Conservation (phyloP, 176 grass and related monocot genomes). For the Dendrocalamus sinicus region DNA sequence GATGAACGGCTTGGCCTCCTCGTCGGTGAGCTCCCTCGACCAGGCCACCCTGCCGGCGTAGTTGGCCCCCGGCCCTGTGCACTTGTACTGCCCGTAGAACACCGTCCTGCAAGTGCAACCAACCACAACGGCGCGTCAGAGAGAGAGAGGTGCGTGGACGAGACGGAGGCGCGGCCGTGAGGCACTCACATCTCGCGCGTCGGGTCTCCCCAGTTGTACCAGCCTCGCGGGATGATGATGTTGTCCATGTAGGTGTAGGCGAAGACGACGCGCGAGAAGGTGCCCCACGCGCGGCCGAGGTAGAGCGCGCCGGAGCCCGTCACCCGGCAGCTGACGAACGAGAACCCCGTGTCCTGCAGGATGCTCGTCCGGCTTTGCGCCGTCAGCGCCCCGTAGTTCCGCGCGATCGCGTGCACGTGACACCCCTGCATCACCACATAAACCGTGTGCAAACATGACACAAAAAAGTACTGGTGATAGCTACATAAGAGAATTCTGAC, state of each 20-base stretch:
- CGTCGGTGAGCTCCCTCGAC: conserved; percentile 93
- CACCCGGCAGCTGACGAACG: conserved; percentile 87
- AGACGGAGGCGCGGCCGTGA: background rate
- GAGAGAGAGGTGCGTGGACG: background rate
- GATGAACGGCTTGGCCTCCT: conserved; percentile 90
- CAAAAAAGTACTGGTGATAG: too few species aligned
- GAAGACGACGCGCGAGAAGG: conserved; percentile 94
- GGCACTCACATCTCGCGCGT: conserved; percentile 69
- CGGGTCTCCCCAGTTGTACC: conserved; percentile 94
- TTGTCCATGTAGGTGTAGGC: conserved; percentile 98
- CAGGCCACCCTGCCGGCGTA: conserved; percentile 74
- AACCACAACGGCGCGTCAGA: background rate
- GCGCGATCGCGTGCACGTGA: conserved; percentile 83
- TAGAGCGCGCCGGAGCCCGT: conserved; percentile 89
- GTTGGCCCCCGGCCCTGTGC: conserved; percentile 73
- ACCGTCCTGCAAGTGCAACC: conserved; percentile 71
- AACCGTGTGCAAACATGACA: background rate
- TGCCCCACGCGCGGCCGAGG: conserved; percentile 85
- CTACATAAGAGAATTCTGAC: background rate
- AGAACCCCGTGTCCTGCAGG: conserved; percentile 91
- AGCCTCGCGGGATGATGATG: conserved; percentile 85
- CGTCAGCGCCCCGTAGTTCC: conserved; percentile 81
- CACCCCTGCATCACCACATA: conserved; percentile 51
- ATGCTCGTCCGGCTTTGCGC: conserved; percentile 88
- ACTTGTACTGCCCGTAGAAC: conserved; percentile 98